Conservation (phyloP, 441 rosid genomes). For the Corymbia calophylla region DNA sequence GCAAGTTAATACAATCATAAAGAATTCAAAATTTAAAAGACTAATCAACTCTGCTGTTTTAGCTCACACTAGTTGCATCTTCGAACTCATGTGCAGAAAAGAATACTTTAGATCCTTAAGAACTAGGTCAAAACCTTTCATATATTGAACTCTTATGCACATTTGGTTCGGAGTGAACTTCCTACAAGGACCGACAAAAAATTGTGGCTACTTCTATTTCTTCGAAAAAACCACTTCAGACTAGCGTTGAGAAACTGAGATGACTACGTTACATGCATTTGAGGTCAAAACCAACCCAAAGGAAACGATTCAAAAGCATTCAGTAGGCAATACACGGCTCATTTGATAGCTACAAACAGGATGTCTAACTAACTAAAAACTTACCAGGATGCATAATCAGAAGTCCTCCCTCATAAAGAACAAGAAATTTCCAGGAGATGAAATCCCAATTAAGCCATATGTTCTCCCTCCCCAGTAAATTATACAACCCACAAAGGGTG, state of each 20-base stretch:
- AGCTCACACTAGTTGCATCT: not conserved
- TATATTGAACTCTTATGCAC: not conserved
- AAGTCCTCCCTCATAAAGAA: not conserved
- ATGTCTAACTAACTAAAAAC: not conserved
- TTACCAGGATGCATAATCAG: not conserved
- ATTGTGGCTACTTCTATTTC: not conserved
- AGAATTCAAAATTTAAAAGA: not conserved
- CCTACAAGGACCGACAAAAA: not conserved
- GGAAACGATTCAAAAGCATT: not conserved
- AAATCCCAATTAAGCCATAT: not conserved
- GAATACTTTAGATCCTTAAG: not conserved
- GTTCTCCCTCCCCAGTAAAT: not conserved
- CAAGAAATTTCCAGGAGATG: not conserved
- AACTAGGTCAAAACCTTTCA: not conserved
- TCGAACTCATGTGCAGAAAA: not conserved
- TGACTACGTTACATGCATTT: not conserved
- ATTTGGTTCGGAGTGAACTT: not conserved
- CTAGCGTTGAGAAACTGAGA: not conserved
- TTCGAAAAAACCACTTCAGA: not conserved
- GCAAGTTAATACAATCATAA: not conserved
- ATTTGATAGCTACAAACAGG: not conserved
- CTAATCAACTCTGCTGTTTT: not conserved
- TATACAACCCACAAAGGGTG: not conserved
- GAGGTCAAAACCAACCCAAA: not conserved
- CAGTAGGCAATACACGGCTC: not conserved